A percentile compares a stretch with the other conserved stretches of the same genome.
phyloP scores from a whole-genome alignment of 768 basidiomycete species.

The Naematelia encephala region DNA sequence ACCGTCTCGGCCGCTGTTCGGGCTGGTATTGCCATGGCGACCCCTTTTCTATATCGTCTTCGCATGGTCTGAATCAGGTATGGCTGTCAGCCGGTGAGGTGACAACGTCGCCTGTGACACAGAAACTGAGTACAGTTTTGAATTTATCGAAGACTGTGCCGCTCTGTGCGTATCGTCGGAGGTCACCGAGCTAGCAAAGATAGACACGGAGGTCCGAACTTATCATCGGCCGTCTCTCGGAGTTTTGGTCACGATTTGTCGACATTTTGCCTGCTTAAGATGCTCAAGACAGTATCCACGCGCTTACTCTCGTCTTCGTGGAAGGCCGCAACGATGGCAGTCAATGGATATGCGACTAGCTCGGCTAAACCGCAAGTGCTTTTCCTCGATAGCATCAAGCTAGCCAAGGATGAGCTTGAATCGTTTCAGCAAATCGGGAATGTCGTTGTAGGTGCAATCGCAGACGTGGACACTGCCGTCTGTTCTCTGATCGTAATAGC shows the following conservation, averaged over 20 bases:
- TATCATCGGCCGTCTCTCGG: not conserved
- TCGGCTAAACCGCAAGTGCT: constrained; percentile 5
- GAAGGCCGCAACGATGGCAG: not conserved
- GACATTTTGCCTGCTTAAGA: not conserved
- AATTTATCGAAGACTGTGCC: no score
- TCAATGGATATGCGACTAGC: not conserved
- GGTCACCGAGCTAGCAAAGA: no score
- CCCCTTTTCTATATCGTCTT: no score
- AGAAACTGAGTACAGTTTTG: no score
- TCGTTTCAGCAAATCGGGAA: not conserved
- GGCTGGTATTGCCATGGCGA: no score
- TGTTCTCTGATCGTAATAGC: constrained; percentile 1
- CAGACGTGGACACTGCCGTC: no score
- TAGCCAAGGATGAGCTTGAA: constrained; percentile 5
- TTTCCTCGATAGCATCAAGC: constrained; percentile 16
- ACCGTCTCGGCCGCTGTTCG: no score
- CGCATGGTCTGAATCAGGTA: no score
- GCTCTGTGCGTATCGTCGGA: no score
- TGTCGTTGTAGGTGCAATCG: constrained; percentile 1
- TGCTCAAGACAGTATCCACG: not conserved
- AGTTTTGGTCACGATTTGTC: not conserved
- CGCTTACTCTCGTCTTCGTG: not conserved
- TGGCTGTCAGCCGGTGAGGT: no score
- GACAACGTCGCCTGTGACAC: no score
- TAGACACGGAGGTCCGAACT: not conserved